Evolutionary conservation across 306 rosid species (phyloP).

Genomic region (Vicia faba): DNA sequence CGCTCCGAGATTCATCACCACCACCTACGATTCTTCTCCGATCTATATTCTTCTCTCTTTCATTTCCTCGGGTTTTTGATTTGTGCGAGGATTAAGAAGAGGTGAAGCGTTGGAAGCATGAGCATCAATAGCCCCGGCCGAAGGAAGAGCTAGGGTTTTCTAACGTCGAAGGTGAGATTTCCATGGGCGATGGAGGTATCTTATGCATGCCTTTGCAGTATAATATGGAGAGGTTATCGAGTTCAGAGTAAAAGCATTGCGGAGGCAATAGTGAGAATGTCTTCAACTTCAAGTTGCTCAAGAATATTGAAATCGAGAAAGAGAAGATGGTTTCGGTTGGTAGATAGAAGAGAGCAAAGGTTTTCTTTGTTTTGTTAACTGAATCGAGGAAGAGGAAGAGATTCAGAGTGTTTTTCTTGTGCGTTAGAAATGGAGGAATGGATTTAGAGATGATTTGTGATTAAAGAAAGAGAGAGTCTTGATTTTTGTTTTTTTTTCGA

Average conservation of each 20-base stretch:
- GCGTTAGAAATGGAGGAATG: no score
- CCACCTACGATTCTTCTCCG: no score
- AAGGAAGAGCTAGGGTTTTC: constrained; percentile 83
- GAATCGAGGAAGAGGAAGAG: no score
- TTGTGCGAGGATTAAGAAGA: constrained; percentile 30
- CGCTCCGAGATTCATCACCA: constrained; percentile 46
- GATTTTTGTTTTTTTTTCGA: no score
- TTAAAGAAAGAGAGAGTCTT: no score
- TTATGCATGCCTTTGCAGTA: constrained; percentile 98
- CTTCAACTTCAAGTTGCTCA: constrained; percentile 74
- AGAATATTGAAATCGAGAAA: constrained; percentile 70
- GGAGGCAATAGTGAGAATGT: constrained; percentile 79
- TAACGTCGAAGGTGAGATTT: constrained; percentile 53
- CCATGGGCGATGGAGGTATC: constrained; percentile 99
- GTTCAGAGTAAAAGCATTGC: constrained; percentile 75
- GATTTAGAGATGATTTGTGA: no score
- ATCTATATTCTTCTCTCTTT: no score
- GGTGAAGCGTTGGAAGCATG: constrained; percentile 78
- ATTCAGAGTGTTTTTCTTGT: no score
- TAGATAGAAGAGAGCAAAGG: no score
- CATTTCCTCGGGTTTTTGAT: no score
- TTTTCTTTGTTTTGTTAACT: no score
- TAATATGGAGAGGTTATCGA: constrained; percentile 85
- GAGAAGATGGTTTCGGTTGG: no score
- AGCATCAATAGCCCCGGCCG: constrained; percentile 91